phyloP scores from a whole-genome alignment of 306 rosid genomes.

The Rubus idaeus region DNA sequence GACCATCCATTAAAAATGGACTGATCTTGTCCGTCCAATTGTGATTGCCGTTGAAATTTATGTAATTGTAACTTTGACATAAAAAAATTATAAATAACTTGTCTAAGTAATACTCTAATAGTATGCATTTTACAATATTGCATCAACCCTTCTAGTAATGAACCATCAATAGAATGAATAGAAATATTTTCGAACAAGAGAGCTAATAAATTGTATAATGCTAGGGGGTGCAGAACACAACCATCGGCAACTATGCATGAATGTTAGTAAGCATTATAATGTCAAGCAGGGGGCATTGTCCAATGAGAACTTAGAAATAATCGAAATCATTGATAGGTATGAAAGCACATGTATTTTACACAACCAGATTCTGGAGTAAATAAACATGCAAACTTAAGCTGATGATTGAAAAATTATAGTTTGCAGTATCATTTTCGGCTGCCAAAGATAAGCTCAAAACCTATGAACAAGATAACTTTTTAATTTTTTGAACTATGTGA shows the following conservation, averaged over 20 bases:
- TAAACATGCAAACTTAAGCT: background rate
- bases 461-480: background rate
- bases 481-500: background rate
- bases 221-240: background rate
- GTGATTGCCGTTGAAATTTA: no score
- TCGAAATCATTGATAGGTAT: background rate
- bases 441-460: background rate
- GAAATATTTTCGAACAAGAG: background rate
- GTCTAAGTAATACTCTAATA: background rate
- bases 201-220: background rate
- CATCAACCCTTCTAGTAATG: background rate
- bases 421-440: background rate
- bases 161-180: background rate
- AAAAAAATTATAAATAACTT: background rate
- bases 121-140: background rate
- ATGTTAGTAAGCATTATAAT: background rate
- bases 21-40: no score
- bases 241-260: no score
- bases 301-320: background rate
- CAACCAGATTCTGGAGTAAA: constrained; percentile 4
- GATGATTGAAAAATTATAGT: background rate
- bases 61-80: background rate
- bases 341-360: background rate
- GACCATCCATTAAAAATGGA: no score
- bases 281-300: background rate